phyloP scores from a whole-genome alignment of 2,329 filamentous ascomycete genomes.

The Stylonectria norvegica region DNA sequence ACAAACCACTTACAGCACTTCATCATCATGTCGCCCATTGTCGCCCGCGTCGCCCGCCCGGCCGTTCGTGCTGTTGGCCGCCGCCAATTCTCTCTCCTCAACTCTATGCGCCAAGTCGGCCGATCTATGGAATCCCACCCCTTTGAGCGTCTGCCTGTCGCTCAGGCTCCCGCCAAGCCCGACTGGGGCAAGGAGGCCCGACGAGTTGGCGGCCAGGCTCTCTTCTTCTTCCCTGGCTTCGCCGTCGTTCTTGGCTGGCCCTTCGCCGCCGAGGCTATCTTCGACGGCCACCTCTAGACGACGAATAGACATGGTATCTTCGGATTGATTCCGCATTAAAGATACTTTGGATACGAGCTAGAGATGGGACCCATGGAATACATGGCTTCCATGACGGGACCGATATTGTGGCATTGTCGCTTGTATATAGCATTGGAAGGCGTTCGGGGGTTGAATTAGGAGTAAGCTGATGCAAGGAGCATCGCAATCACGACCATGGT shows the following conservation, averaged over 20 bases:
- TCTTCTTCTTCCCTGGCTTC: slow-evolving; percentile 34
- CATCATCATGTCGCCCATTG: slow-evolving; percentile 28
- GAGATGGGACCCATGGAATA: slow-evolving; percentile 8
- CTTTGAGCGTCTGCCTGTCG: slow-evolving; percentile 32
- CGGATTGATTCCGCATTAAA: background rate
- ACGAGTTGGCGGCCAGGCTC: slow-evolving; percentile 30
- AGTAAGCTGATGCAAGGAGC: slow-evolving; percentile 19
- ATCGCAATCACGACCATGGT: slow-evolving; percentile 24
- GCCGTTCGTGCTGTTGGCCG: slow-evolving; percentile 28
- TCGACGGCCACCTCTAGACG: slow-evolving; percentile 33
- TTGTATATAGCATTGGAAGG: slow-evolving; percentile 30
- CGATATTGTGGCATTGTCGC: slow-evolving; percentile 21
- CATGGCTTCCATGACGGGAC: slow-evolving; percentile 2
- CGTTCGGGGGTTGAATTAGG: slow-evolving; percentile 28
- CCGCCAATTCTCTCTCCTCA: slow-evolving; percentile 35
- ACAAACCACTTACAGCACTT: slow-evolving; percentile 16
- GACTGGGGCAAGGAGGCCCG: slow-evolving; percentile 33
- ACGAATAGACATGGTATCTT: background rate
- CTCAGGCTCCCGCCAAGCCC: slow-evolving; percentile 25
- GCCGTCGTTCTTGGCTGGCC: slow-evolving; percentile 36
- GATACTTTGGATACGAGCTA: slow-evolving; percentile 6
- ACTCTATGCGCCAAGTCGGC: slow-evolving; percentile 30
- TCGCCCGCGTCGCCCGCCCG: slow-evolving; percentile 30
- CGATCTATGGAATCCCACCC: slow-evolving; percentile 36
- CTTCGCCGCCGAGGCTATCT: slow-evolving; percentile 22